Conservation (phyloP, 2,329 filamentous ascomycete genomes). For the Chalara sp. region DNA sequence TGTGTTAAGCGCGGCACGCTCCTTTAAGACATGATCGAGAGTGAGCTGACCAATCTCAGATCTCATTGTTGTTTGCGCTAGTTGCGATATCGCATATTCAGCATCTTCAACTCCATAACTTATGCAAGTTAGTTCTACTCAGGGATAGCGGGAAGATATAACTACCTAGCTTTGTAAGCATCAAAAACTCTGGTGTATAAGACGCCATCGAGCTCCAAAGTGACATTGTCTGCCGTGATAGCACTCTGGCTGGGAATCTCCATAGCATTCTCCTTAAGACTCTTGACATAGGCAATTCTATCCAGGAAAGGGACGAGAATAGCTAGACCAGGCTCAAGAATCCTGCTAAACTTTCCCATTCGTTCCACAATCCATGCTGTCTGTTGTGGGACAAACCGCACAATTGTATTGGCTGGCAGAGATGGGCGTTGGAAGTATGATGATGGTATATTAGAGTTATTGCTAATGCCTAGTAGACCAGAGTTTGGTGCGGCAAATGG, state of each 20-base stretch:
- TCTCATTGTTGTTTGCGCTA: slow-evolving; percentile 98
- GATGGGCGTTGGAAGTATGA: slow-evolving; percentile 74
- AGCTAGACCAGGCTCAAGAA: slow-evolving; percentile 85
- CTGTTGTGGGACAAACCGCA: slow-evolving; percentile 98
- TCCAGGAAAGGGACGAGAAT: slow-evolving; percentile 87
- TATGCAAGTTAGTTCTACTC: slow-evolving; percentile 4
- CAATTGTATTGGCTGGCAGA: slow-evolving; percentile 85
- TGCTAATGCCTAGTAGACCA: slow-evolving; percentile 20
- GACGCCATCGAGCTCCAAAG: slow-evolving; percentile 90
- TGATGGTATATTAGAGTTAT: slow-evolving; percentile 41
- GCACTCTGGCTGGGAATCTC: slow-evolving; percentile 97
- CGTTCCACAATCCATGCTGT: slow-evolving; percentile 99
- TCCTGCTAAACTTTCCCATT: slow-evolving; percentile 96
- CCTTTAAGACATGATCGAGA: slow-evolving; percentile 95
- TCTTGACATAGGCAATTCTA: slow-evolving; percentile 96
- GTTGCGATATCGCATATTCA: slow-evolving; percentile 95
- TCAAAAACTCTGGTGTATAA: slow-evolving; percentile 95
- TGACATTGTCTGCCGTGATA: slow-evolving; percentile 98
- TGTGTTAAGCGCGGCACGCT: slow-evolving; percentile 89
- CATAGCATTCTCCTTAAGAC: slow-evolving; percentile 89
- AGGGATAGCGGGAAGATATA: neutral
- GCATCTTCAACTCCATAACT: slow-evolving; percentile 98
- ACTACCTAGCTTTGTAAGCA: slow-evolving; percentile 89
- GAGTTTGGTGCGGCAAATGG: slow-evolving; percentile 20
- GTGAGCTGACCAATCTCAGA: slow-evolving; percentile 95